phyloP scores from a whole-genome alignment of 441 rosid species.

The Erodium moschatum region DNA sequence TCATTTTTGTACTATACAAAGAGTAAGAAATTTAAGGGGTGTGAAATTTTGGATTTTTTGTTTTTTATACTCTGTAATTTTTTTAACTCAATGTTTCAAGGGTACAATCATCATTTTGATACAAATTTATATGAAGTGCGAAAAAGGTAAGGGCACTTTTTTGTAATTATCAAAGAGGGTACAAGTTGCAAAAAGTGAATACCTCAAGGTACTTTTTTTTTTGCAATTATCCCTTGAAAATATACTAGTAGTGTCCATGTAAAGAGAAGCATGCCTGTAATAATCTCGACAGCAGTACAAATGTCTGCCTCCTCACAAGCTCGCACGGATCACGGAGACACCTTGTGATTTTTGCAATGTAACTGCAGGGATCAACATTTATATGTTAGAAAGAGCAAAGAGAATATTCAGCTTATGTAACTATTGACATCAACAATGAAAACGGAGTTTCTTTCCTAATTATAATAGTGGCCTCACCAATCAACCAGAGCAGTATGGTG shows the following conservation, averaged over 20 bases:
- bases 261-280: conserved; percentile 51
- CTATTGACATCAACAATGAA: conserved; percentile 9
- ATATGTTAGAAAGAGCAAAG: conserved; percentile 19
- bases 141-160: too few species aligned
- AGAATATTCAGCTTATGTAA: conserved; percentile 10
- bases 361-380: conserved; percentile 40
- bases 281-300: conserved; percentile 78
- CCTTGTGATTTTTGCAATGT: conserved; percentile 71
- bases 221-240: too few species aligned
- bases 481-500: conserved; percentile 84
- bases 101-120: too few species aligned
- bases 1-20: too few species aligned
- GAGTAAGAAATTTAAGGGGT: too few species aligned
- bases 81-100: too few species aligned
- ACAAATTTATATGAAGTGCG: too few species aligned
- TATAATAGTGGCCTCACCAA: conserved; percentile 47
- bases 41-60: too few species aligned
- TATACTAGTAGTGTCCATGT: background rate
- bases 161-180: too few species aligned
- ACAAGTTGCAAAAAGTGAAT: too few species aligned
- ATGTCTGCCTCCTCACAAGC: conserved; percentile 87
- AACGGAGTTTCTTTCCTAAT: background rate
- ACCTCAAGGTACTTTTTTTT: too few species aligned
- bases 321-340: conserved; percentile 87
- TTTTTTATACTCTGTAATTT: too few species aligned